These are phyloP conservation scores for Ganoderma multipileum DNA, from an alignment of 1,284 basidiomycete genomes.

Conservation along the genomic window DNA sequence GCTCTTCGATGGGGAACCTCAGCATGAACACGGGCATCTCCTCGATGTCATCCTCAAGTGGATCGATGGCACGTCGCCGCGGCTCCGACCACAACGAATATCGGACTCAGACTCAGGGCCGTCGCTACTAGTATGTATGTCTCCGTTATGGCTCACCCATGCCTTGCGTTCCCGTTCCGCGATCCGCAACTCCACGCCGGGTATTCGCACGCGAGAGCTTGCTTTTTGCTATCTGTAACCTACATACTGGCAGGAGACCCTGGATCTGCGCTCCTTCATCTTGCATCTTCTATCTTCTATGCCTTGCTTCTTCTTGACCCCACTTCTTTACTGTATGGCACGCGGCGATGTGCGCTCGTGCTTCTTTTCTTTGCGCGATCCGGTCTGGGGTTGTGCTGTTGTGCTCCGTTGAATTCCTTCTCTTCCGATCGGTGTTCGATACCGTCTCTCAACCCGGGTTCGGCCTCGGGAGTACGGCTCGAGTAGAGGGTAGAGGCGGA, in stretches of 20 bases:
- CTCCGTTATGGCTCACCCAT: background rate
- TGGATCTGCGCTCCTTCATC: background rate
- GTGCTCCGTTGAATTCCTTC: slow-evolving; percentile 1
- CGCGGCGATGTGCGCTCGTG: background rate
- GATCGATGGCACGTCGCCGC: background rate
- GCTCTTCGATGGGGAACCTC: slow-evolving; percentile 20
- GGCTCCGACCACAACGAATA: slow-evolving; percentile 21
- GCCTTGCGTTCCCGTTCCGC: background rate
- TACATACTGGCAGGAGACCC: background rate
- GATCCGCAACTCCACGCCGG: too few species aligned
- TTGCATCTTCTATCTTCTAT: background rate
- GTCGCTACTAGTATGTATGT: background rate
- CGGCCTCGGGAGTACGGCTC: background rate
- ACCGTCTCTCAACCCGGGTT: background rate
- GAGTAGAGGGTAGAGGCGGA: background rate
- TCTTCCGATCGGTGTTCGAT: slow-evolving; percentile 1
- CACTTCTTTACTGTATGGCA: background rate
- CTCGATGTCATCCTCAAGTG: background rate
- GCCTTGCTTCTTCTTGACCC: background rate
- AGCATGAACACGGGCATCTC: slow-evolving; percentile 1
- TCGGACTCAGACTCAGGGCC: slow-evolving; percentile 15
- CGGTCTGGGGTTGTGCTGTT: background rate
- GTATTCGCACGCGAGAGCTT: background rate
- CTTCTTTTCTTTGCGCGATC: background rate
- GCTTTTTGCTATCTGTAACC: too few species aligned